Percentiles rank a stretch among this genome's conserved stretches.
Evolutionary conservation across 2,329 filamentous ascomycete species (phyloP).

Genomic region (Colletotrichum nymphaeae): DNA sequence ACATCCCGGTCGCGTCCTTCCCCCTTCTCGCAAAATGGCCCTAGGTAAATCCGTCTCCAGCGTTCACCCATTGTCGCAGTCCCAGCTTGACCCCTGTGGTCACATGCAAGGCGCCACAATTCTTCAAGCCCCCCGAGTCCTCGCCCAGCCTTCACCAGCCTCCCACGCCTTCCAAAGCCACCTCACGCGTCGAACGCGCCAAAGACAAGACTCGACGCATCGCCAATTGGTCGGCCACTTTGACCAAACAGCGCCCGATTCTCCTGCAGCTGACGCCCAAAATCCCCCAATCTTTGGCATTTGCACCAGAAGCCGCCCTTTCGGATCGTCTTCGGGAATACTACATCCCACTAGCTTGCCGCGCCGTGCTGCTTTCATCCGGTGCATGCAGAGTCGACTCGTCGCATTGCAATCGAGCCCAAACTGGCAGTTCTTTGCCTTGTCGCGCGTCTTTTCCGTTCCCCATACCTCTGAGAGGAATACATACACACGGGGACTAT

Average conservation of each 20-base stretch:
- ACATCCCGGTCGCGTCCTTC: slow-evolving; percentile 21
- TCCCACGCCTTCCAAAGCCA: slow-evolving; percentile 11
- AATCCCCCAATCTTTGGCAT: slow-evolving; percentile 16
- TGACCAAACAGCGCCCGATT: slow-evolving; percentile 27
- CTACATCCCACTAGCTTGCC: slow-evolving; percentile 19
- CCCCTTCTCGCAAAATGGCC: background rate
- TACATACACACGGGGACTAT: slow-evolving; percentile 2
- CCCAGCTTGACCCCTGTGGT: slow-evolving; percentile 30
- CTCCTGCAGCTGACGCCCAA: slow-evolving; percentile 22
- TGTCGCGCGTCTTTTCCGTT: slow-evolving; percentile 14
- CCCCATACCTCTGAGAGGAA: slow-evolving; percentile 15
- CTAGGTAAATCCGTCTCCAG: slow-evolving; percentile 6
- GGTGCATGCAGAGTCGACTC: slow-evolving; percentile 28
- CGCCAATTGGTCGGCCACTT: slow-evolving; percentile 30
- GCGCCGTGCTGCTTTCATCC: slow-evolving; percentile 9
- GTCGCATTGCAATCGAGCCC: slow-evolving; percentile 23
- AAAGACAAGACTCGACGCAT: slow-evolving; percentile 32
- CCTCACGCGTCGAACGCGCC: slow-evolving; percentile 33
- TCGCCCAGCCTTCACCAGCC: slow-evolving; percentile 26
- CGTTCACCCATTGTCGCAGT: background rate
- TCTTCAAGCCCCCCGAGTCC: slow-evolving; percentile 21
- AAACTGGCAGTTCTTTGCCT: slow-evolving; percentile 10
- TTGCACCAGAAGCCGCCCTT: slow-evolving; percentile 1
- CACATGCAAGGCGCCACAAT: slow-evolving; percentile 34
- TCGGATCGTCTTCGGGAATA: slow-evolving; percentile 32